Conservation (phyloP, 352 stramenopile genomes). For the Phytophthora sojae region DNA sequence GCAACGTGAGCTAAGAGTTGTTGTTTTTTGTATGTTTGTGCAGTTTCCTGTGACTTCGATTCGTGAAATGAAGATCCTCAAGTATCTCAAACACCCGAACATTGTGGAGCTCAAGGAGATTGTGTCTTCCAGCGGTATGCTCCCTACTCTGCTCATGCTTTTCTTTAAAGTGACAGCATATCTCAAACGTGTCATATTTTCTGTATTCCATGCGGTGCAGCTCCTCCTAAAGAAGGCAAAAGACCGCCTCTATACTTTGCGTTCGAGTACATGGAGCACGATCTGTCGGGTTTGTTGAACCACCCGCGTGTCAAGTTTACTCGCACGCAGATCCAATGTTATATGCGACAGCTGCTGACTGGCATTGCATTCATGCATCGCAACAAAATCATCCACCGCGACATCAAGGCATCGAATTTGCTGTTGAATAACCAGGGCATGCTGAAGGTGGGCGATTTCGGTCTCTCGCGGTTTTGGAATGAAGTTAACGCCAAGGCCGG, state of each 20-base stretch:
- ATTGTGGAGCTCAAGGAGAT: constrained; percentile 97
- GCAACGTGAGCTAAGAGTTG: neutral
- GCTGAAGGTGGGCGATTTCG: constrained; percentile 88
- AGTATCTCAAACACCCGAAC: constrained; percentile 95
- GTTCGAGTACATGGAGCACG: constrained; percentile 90
- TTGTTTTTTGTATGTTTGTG: constrained; percentile 8
- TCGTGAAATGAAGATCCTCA: constrained; percentile 98
- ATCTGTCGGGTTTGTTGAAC: constrained; percentile 85
- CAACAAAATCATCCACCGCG: constrained; percentile 89
- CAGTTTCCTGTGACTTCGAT: constrained; percentile 96
- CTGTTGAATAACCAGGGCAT: constrained; percentile 87
- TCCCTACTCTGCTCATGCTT: neutral
- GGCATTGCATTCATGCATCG: constrained; percentile 90
- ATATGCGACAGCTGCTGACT: constrained; percentile 86
- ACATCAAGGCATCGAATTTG: constrained; percentile 90
- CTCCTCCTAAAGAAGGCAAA: constrained; percentile 84
- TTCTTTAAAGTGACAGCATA: constrained; percentile 6
- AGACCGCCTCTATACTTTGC: constrained; percentile 86
- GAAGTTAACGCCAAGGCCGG: constrained; percentile 86
- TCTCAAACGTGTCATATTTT: constrained; percentile 19
- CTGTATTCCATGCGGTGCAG: constrained; percentile 33
- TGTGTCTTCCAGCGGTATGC: constrained; percentile 83
- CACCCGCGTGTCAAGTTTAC: constrained; percentile 85
- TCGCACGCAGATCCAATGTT: constrained; percentile 88
- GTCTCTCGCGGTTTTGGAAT: constrained; percentile 86